Evolutionary conservation across 192 early-diverging fungal species (phyloP), one percentile per base, ranked within the genome.

Genomic region (Backusella morwellensis): DNA sequence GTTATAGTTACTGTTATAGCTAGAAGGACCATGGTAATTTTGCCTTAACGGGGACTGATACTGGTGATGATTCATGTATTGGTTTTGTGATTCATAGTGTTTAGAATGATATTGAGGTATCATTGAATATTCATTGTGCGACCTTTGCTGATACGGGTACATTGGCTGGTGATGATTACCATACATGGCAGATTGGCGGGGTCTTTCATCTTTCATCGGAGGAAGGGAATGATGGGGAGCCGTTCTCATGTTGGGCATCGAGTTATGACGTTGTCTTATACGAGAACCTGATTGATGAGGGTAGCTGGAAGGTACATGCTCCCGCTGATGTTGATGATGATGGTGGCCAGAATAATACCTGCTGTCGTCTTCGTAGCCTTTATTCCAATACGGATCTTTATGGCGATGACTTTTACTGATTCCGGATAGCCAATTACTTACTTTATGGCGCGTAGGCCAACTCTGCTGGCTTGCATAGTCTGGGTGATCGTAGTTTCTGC

Each of bases 401-500:
- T 38, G 17, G 21, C 38, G 21, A 1, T 1, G 5, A n/a, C n/a
- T 38, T 23, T 70, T 70, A 38, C 23, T 36, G 68, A 70, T 70
- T 38, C 38, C 68, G 21, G 68, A 36, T 2, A 70, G 19, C 68
- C 68, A 70, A 23, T 70, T 70, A 70, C 68, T 38, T 70, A 70
- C 21, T 23, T 40, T 35, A 41, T 70, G 68, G 8, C 38, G 35
- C 21, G 35, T 70, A 21, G 35, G 68, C 38, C 38, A 38, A 23
- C 35, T 35, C n/a, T 38, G 38, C 9, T 40, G 66, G 36, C 38
- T 70, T 40, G 35, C 68, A 41, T 70, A 38, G 12, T 70, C 35
- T 38, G 38, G n/a, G 36, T 70, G 38, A 12, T 70, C 68, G n/a
- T 70, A 21, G 36, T 70, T 70, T 40, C 38, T 23, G 23, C 36